Percentiles rank a stretch among this genome's conserved stretches.
Conservation (phyloP, 192 early-diverging fungal species). For the Cladochytrium replicatum region DNA sequence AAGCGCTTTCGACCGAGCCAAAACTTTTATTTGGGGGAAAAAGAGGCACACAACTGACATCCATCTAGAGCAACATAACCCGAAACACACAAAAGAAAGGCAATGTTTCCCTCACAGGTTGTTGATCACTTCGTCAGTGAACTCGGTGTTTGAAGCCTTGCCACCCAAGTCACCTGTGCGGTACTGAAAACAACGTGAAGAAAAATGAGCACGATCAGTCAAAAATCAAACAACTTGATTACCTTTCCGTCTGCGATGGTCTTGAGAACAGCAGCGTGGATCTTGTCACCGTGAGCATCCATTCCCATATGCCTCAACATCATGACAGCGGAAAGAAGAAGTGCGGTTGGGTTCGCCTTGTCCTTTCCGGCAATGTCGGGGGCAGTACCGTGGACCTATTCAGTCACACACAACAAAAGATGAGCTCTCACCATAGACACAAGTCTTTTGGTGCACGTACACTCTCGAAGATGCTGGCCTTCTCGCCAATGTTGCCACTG, state of each 20-base stretch:
- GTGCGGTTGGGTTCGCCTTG: slow-evolving; percentile 89
- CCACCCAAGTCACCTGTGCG: slow-evolving; percentile 93
- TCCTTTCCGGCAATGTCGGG: slow-evolving; percentile 98
- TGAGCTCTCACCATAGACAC: background rate
- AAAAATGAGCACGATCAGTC: background rate
- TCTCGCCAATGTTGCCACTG: slow-evolving; percentile 96
- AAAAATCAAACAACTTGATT: slow-evolving; percentile 1
- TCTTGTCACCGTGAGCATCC: slow-evolving; percentile 63
- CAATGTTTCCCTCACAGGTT: slow-evolving; percentile 21
- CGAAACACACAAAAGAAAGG: too few relatives aligned
- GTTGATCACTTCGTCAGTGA: slow-evolving; percentile 79
- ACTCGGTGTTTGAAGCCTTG: slow-evolving; percentile 78
- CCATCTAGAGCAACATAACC: too few relatives aligned
- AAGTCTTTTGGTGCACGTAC: slow-evolving; percentile 29
- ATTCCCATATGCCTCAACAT: slow-evolving; percentile 97
- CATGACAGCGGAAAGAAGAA: slow-evolving; percentile 91
- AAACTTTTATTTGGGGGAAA: too few relatives aligned
- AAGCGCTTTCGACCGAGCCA: too few relatives aligned
- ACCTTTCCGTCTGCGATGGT: slow-evolving; percentile 89
- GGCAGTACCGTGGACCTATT: slow-evolving; percentile 64
- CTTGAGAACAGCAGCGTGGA: slow-evolving; percentile 83
- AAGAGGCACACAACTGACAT: too few relatives aligned
- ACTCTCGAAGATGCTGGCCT: slow-evolving; percentile 95
- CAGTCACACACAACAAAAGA: too few relatives aligned
- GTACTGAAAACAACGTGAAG: slow-evolving; percentile 20